Conservation (phyloP, 805 yeast genomes). For the Yamadazyma paraphyllophila region DNA sequence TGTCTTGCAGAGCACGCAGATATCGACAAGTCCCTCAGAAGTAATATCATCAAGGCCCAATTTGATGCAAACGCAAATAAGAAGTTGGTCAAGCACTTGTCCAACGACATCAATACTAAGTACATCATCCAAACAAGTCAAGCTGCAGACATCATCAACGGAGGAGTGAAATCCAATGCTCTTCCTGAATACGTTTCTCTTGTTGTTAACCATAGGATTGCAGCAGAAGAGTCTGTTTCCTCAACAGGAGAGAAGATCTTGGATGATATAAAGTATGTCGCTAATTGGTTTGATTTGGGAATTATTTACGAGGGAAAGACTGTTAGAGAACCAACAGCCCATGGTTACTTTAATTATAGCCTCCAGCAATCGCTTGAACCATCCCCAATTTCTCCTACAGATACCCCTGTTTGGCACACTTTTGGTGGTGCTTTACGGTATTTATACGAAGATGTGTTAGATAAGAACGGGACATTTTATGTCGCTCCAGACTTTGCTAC, state of each 20-base stretch:
- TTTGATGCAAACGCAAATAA: constrained; percentile 35
- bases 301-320: constrained; percentile 20
- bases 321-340: constrained; percentile 12
- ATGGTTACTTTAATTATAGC: constrained; percentile 30
- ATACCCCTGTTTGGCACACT: constrained; percentile 30
- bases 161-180: constrained; percentile 52
- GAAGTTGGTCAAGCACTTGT: constrained; percentile 33
- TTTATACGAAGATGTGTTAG: constrained; percentile 35
- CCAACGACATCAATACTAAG: constrained; percentile 24
- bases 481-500: constrained; percentile 35
- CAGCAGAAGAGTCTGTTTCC: constrained; percentile 41
- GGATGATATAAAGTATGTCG: constrained; percentile 28
- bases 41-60: constrained; percentile 39
- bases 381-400: constrained; percentile 37
- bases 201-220: constrained; percentile 45
- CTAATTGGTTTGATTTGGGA: constrained; percentile 38
- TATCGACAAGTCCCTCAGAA: constrained; percentile 30
- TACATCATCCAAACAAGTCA: constrained; percentile 47
- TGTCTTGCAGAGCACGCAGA: constrained; percentile 47
- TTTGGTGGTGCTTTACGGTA: constrained; percentile 38
- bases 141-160: constrained; percentile 45
- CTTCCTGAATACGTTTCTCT: constrained; percentile 48
- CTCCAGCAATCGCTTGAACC: constrained; percentile 30
- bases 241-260: constrained; percentile 32
- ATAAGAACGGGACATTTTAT: constrained; percentile 22